Evolutionary conservation across 352 stramenopile species (phyloP), one percentile per base, ranked within the genome.

Genomic region (Globisporangium perplexum): DNA sequence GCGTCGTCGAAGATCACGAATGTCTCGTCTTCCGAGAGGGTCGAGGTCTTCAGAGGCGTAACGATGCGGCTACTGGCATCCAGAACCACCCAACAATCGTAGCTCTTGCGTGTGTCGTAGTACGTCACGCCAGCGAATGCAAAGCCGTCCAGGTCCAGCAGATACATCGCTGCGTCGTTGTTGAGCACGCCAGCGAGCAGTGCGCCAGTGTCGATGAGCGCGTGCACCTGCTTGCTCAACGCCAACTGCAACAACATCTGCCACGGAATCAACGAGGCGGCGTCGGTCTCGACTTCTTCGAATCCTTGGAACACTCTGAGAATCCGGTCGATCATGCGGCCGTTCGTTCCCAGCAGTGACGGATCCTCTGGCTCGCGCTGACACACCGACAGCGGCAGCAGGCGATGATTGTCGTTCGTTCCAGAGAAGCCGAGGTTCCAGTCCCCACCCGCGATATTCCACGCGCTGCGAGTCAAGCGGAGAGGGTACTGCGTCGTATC

Each of bases 1-100:
- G 86, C 83, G 45, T 98, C 88, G 62, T 97, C 89, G 64, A 96
- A 97, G 43, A 97, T 83, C 20, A 90, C 85, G 65, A 97, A 97
- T 4, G 85, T 82, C 41, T 96, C 77, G n/a, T 73, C 60, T 46
- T 96, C 88, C 0, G 61, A 59, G 22, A 97, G 74, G 3, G 85
- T 67, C 10, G 86, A 88, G 7, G 71, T 71, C 46, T 83, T 79
- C 45, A 91, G 66, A 7, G 65, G 57, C 3, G 69, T 62, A 10
- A 83, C 57, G 17, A 74, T 24, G 7, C 66, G 58, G n/a, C 65
- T 79, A 17, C 60, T 47, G 39, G 77, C 74, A 54, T 95, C 79
- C 18, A 90, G 46, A 7, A 95, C 77, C 30, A 90, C 82, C 90
- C 90, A 96, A 49, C 77, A 77, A 31, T 86, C 72, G 18, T 60